These are phyloP conservation scores for Suzukiozyma palmioleophila DNA, from an alignment of 1,139 yeast species.

Conservation along the genomic window DNA sequence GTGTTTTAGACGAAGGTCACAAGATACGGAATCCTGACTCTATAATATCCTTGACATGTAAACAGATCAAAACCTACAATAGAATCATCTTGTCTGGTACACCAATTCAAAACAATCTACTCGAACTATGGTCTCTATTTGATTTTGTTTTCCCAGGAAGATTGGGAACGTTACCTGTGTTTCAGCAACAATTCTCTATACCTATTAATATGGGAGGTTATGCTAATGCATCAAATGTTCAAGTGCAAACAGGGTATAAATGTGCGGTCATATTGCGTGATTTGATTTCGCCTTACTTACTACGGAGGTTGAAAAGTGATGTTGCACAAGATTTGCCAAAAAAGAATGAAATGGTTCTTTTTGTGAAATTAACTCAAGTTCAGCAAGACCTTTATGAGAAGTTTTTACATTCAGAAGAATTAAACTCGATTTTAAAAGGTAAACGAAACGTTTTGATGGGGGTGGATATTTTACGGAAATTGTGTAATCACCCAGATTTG, in stretches of 20 bases:
- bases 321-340: slow-evolving; percentile 97
- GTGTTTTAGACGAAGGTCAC: slow-evolving; percentile 92
- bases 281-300: slow-evolving; percentile 80
- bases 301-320: slow-evolving; percentile 84
- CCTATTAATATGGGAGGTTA: slow-evolving; percentile 98
- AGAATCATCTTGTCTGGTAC: slow-evolving; percentile 90
- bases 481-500: slow-evolving; percentile 94
- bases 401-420: slow-evolving; percentile 73
- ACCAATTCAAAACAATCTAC: slow-evolving; percentile 89
- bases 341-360: slow-evolving; percentile 88
- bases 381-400: slow-evolving; percentile 73
- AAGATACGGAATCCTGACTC: slow-evolving; percentile 93
- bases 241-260: slow-evolving; percentile 93
- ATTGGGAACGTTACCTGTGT: slow-evolving; percentile 89
- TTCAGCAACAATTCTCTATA: slow-evolving; percentile 83
- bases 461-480: slow-evolving; percentile 82
- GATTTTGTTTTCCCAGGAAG: slow-evolving; percentile 95
- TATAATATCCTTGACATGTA: slow-evolving; percentile 80
- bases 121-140: slow-evolving; percentile 90
- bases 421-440: slow-evolving; percentile 69
- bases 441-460: slow-evolving; percentile 82
- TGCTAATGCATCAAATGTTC: slow-evolving; percentile 93
- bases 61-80: slow-evolving; percentile 75
- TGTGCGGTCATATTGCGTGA: slow-evolving; percentile 92
- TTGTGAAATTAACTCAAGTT: slow-evolving; percentile 74